Evolutionary conservation across 2,329 filamentous ascomycete species (phyloP), one percentile per base, ranked within the genome.

Genomic region (Clonostachys rhizophaga): DNA sequence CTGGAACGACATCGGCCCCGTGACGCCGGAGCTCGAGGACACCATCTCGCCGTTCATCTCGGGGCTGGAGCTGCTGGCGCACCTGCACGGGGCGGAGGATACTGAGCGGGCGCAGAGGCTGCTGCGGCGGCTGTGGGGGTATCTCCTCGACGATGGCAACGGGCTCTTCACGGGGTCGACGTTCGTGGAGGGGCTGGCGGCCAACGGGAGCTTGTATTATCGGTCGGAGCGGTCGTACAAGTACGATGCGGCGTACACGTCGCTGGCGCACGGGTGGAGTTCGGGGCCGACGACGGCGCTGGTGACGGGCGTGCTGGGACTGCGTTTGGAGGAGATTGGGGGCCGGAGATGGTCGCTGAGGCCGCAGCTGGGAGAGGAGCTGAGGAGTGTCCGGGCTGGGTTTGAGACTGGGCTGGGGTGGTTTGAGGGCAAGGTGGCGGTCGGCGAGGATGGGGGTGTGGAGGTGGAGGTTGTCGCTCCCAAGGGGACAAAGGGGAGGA

Each of bases 181-280:
- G 2, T 52, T 68, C 2, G 53, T 62, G 1, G 66, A 70, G 45
- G 66, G 66, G 6, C 60, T 66, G 42, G 53, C 58, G 4, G 57
- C 57, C n/a, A 66, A 69, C 48, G 67, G 67, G 0, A 59, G 57
- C 14, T 46, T 68, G 4, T 61, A 65, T 37, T 69, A 68, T 44
- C 50, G 61, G 5, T 55, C 55, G 4, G 51, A 53, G 17, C 49
- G 58, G 2, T 63, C 60, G 2, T 68, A 67, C 45, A 56, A 49
- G 1, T 55, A 56, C 42, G 64, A 67, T 42, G 54, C 63, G 1
- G 53, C 57, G 11, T 63, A 63, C 47, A 62, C 64, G 8, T 59
- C 54, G n/a, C 58, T 64, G 37, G 56, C 58, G 5, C 64, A 68
- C 48, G 61, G 63, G 1, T 68, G 65, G 66, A 55, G 54, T 16